phyloP scores from a whole-genome alignment of 2,329 filamentous ascomycete genomes.

The Claviceps monticola region DNA sequence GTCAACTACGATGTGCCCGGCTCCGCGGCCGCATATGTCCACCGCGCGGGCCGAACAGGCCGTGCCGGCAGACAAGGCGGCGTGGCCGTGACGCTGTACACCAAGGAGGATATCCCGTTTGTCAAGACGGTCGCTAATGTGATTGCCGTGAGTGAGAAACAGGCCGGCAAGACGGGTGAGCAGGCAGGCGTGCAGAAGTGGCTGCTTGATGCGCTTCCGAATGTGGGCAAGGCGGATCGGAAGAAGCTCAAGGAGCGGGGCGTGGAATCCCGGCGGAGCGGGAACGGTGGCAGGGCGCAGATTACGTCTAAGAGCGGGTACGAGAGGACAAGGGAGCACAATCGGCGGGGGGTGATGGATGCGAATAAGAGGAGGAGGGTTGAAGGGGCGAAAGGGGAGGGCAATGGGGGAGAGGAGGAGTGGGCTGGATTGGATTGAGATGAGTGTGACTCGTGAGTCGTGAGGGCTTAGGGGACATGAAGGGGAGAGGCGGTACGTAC shows the following conservation, averaged over 20 bases:
- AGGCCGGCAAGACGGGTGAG: slow-evolving; percentile 39
- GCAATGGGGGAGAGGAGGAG: slow-evolving; percentile 17
- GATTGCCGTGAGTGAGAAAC: slow-evolving; percentile 68
- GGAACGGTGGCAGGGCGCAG: slow-evolving; percentile 30
- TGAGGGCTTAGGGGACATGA: too few species aligned
- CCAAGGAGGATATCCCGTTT: slow-evolving; percentile 80
- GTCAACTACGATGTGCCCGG: slow-evolving; percentile 96
- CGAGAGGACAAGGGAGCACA: slow-evolving; percentile 56
- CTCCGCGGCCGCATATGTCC: slow-evolving; percentile 81
- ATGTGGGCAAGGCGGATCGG: slow-evolving; percentile 69
- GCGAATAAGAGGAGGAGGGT: slow-evolving; percentile 43
- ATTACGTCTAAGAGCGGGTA: slow-evolving; percentile 78
- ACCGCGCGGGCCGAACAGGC: slow-evolving; percentile 83
- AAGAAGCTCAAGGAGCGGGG: slow-evolving; percentile 71
- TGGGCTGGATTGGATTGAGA: slow-evolving; percentile 34
- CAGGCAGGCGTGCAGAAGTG: slow-evolving; percentile 61
- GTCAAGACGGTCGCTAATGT: slow-evolving; percentile 90
- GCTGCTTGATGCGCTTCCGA: slow-evolving; percentile 77
- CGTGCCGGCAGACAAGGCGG: slow-evolving; percentile 78
- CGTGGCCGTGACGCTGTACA: slow-evolving; percentile 87
- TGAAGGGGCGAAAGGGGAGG: slow-evolving; percentile 10
- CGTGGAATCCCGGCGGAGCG: slow-evolving; percentile 52
- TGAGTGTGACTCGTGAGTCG: too few species aligned
- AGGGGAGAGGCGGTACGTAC: too few species aligned
- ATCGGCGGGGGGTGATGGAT: slow-evolving; percentile 46